phyloP scores from a whole-genome alignment of 495 filamentous ascomycete genomes.

The Amphirosellinia nigrospora region DNA sequence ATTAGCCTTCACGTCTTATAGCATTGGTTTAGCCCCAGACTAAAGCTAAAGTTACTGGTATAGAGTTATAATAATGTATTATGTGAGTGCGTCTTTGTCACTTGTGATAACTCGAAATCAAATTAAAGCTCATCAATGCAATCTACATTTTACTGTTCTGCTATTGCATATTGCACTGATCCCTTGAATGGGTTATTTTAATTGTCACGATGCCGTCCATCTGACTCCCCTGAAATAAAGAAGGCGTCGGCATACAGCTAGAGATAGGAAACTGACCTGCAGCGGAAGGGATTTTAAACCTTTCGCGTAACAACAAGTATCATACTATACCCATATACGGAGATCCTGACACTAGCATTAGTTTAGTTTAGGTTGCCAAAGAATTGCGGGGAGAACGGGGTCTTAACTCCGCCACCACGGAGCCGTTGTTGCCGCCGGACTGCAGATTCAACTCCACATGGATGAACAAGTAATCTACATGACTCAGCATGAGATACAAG shows the following conservation, averaged over 20 bases:
- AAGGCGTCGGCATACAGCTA: too few relatives aligned
- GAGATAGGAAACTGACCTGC: too few relatives aligned
- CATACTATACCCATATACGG: too few relatives aligned
- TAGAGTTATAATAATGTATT: not conserved
- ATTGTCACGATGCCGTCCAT: too few relatives aligned
- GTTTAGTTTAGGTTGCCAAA: not conserved
- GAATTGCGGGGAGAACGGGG: not conserved
- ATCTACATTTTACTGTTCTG: not conserved
- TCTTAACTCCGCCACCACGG: conserved; percentile 1
- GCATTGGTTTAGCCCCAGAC: not conserved
- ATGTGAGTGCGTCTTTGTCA: too few relatives aligned
- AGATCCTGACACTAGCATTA: too few relatives aligned
- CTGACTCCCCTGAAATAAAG: too few relatives aligned
- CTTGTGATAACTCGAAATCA: not conserved
- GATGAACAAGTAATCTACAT: not conserved
- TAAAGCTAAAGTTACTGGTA: not conserved
- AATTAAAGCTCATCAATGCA: not conserved
- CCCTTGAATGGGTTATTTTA: not conserved
- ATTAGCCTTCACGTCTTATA: not conserved
- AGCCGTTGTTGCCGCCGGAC: not conserved
- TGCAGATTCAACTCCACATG: not conserved
- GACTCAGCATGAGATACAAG: not conserved
- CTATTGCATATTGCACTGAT: not conserved
- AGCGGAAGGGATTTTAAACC: too few relatives aligned
- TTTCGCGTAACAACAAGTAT: too few relatives aligned